Percentiles rank a stretch among this genome's conserved stretches.
These are phyloP conservation scores for Kazachstania viticola DNA, from an alignment of 805 yeast species.

Conservation along the genomic window DNA sequence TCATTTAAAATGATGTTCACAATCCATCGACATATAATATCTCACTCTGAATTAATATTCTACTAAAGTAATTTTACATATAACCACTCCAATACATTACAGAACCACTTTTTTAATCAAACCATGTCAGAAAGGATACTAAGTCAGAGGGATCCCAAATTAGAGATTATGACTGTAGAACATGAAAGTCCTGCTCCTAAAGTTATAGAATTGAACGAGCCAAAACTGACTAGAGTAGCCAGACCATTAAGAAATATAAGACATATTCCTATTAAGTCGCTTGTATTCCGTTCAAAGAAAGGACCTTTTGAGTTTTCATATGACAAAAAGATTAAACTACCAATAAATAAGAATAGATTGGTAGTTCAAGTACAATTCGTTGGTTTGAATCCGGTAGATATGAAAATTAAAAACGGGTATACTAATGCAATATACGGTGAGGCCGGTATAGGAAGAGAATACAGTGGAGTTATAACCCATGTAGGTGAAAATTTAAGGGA, in stretches of 20 bases:
- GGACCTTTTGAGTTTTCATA: slow-evolving; percentile 37
- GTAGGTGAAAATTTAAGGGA: slow-evolving; percentile 38
- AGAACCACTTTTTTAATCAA: too few relatives aligned
- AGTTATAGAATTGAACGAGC: slow-evolving; percentile 15
- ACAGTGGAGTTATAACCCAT: slow-evolving; percentile 44
- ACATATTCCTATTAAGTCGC: slow-evolving; percentile 38
- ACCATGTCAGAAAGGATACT: slow-evolving; percentile 10
- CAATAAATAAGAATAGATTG: slow-evolving; percentile 36
- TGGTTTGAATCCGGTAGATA: slow-evolving; percentile 55
- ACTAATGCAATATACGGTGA: slow-evolving; percentile 39
- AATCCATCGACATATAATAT: too few relatives aligned
- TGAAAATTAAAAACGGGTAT: slow-evolving; percentile 47
- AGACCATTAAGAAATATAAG: slow-evolving; percentile 42
- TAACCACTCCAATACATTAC: too few relatives aligned
- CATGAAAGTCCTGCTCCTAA: slow-evolving; percentile 18
- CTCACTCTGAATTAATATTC: too few relatives aligned
- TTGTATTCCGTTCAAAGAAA: slow-evolving; percentile 30
- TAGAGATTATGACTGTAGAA: slow-evolving; percentile 9
- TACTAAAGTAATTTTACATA: too few relatives aligned
- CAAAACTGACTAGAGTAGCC: slow-evolving; percentile 28
- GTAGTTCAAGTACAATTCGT: slow-evolving; percentile 49
- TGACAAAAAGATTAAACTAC: slow-evolving; percentile 39
- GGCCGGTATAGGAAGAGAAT: slow-evolving; percentile 64
- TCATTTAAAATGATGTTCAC: too few relatives aligned
- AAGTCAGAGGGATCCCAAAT: slow-evolving; percentile 13